Conservation (phyloP, 257 asterid genomes). For the Nicotiana knightiana region DNA sequence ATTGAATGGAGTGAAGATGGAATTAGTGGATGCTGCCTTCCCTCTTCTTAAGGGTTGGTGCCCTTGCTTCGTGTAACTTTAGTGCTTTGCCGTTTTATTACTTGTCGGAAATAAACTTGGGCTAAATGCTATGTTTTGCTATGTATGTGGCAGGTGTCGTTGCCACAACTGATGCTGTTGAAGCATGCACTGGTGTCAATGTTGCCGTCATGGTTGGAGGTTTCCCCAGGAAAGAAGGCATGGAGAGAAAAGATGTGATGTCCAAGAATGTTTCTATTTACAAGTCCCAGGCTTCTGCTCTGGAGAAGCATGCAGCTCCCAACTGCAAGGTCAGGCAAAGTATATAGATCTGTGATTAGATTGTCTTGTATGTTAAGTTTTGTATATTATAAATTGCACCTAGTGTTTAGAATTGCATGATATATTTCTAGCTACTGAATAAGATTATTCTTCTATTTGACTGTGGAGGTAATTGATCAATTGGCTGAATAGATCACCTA, state of each 20-base stretch:
- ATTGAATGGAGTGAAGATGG: slow-evolving; percentile 90
- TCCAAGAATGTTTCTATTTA: slow-evolving; percentile 89
- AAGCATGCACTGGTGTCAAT: slow-evolving; percentile 84
- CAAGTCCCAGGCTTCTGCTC: slow-evolving; percentile 94
- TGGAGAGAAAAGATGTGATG: slow-evolving; percentile 98
- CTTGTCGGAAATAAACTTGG: background rate
- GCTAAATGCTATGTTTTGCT: background rate
- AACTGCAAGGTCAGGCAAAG: slow-evolving; percentile 66
- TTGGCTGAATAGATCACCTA: background rate
- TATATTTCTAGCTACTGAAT: background rate
- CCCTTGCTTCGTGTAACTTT: background rate
- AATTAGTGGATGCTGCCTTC: slow-evolving; percentile 83
- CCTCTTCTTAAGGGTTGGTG: slow-evolving; percentile 80
- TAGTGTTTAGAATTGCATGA: background rate
- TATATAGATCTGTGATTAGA: background rate
- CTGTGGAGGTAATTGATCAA: background rate
- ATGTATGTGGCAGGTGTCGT: slow-evolving; percentile 59
- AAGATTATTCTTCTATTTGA: background rate
- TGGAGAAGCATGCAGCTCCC: slow-evolving; percentile 84
- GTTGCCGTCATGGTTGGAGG: slow-evolving; percentile 97
- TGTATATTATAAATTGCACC: background rate
- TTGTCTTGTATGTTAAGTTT: background rate
- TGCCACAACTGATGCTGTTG: slow-evolving; percentile 81
- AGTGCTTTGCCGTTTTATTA: background rate
- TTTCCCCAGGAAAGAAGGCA: slow-evolving; percentile 96